phyloP scores from a whole-genome alignment of 2,329 filamentous ascomycete species.

The Ustulina deusta region DNA sequence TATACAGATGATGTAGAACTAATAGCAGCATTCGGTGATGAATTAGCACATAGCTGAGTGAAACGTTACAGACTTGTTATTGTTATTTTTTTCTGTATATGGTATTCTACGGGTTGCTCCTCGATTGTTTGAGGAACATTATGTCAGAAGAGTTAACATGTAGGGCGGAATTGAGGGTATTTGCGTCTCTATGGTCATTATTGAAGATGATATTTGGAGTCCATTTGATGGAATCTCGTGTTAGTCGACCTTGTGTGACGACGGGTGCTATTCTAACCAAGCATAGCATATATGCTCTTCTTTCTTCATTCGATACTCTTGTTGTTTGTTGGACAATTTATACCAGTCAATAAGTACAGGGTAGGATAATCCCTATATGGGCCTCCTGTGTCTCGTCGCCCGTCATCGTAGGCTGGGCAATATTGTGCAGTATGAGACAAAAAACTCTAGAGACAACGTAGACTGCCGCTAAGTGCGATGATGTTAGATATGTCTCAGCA shows the following conservation, averaged over 20 bases:
- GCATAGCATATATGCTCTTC: not conserved
- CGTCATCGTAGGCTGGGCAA: not conserved
- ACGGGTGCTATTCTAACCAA: not conserved
- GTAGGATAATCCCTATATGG: not conserved
- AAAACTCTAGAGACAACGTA: not conserved
- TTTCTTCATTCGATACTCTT: not conserved
- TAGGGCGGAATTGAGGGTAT: not conserved
- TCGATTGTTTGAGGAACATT: not conserved
- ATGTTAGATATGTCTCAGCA: conserved; percentile 16
- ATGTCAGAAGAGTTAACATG: not conserved
- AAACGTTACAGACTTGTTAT: too few species aligned
- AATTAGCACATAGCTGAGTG: too few species aligned
- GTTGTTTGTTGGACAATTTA: not conserved
- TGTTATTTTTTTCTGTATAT: not conserved
- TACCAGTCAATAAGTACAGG: not conserved
- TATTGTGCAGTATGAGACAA: not conserved
- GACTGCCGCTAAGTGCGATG: not conserved
- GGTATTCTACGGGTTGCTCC: not conserved
- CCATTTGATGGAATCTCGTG: not conserved
- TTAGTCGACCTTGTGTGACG: not conserved
- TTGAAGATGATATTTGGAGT: not conserved
- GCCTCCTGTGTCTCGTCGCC: not conserved
- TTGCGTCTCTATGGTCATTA: not conserved
- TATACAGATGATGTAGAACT: too few species aligned
- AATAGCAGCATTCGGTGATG: too few species aligned